Base-by-base conservation (phyloP, 1,284 basidiomycete genomes). In the Ceratobasidium theobromae region DNA sequence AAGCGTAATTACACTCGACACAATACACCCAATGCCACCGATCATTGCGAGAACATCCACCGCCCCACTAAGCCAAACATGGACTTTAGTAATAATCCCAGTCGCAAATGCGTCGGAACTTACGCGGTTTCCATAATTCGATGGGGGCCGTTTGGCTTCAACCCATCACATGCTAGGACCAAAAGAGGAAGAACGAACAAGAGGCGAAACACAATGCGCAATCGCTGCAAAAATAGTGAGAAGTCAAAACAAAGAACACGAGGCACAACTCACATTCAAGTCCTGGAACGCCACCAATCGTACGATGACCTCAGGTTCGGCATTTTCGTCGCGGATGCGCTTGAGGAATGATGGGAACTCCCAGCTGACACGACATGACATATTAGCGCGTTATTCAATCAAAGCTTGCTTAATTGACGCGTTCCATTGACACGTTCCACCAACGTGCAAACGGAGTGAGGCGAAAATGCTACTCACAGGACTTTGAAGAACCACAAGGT, bases 1-100 rank as follows among this genome's bases (percentile, higher is more conserved):
- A 41, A 90, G 79, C 0, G 88, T 90, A 45, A 91, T 88, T 27
- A 84, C 83, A 28, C 87, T 88, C 2, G 87, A 89, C n/a, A 88
- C 80, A 72, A 89, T 84, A 71, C 85, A 86, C 6, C 88, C 88
- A 28, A 90, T 81, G 11, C 81, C 86, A 14, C 83, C 85, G 49
- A 86, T 72, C 82, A 88, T 86, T 53, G 86, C 75, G 6, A 90
- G 77, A 69, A 88, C 82, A 74, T 90, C 88, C 83, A 52, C 60
- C 2, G 49, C 48, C 12, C 60, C 60, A 28, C 60, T 64, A n/a
- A n/a, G n/a, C n/a, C n/a, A n/a, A n/a, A n/a, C n/a, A n/a, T n/a
- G n/a, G n/a, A n/a, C n/a, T n/a, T n/a, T n/a, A n/a, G n/a, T n/a
- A 51, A 38, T 38, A 45, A 23, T 38, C 18, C 18, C 35, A 38